Evolutionary conservation across 345 rosid species (phyloP), one percentile per base, ranked within the genome.

Genomic region (Kandelia obovata): DNA sequence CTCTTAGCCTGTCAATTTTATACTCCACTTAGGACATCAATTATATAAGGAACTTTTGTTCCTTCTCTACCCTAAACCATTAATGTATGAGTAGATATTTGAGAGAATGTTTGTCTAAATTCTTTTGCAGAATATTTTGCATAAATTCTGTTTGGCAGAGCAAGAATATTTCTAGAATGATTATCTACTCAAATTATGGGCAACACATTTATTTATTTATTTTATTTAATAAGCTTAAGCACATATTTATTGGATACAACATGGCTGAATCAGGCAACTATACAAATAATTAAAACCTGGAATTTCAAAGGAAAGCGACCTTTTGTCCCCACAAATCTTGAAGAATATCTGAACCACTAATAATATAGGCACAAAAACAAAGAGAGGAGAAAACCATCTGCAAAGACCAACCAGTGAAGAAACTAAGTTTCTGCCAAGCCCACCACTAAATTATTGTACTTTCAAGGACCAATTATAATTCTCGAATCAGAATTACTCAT

Each of bases 271-370:
- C 70, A 74, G 75, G 67, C 69, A 64, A 74, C 73, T 56, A 32
- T 69, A 55, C 39, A 81, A 78, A 76, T 82, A 75, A 82, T 78
- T 84, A 82, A 76, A 66, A 64, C 68, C 20, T 20, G 62, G 55
- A 55, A 57, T 35, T 68, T 58, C 58, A 68, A 25, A 53, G 43
- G 71, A 69, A 43, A 23, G 72, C 8, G 75, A 72, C 78, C 10
- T 56, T 16, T 71, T 66, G 63, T 60, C 79, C 67, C 49, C 69
- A 13, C 13, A 64, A 73, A 71, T 66, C 75, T 68, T 43, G 56
- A 68, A 20, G 64, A 60, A 68, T 58, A 68, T 68, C 65, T 17
- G 46, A 6, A 27, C 5, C 26, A 68, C n/a, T 34, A 46, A 58
- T 43, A 10, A 39, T n/a, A 13, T 43, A 15, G 49, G 49, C 49